Evolutionary conservation across 2,329 filamentous ascomycete species (phyloP).

Genomic region (Cladophialophora bantiana): DNA sequence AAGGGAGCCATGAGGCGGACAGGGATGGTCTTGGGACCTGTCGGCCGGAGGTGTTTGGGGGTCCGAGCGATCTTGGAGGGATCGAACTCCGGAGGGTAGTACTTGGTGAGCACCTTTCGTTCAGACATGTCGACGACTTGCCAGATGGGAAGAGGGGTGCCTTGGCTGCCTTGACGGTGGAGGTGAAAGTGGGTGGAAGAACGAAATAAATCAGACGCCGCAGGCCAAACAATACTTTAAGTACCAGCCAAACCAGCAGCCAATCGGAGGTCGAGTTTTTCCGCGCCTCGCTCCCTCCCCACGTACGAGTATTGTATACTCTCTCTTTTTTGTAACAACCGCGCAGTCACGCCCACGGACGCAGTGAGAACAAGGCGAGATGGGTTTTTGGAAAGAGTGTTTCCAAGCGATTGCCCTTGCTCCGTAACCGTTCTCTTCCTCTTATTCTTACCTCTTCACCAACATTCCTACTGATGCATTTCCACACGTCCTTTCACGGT

Average conservation of each 20-base stretch:
- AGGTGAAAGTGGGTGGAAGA: conserved; percentile 3
- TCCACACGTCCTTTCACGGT: background rate
- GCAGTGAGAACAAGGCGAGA: background rate
- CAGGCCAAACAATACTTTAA: background rate
- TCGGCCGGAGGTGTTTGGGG: conserved; percentile 62
- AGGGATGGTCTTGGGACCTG: conserved; percentile 80
- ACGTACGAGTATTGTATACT: background rate
- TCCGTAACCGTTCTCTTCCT: background rate
- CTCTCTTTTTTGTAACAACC: background rate
- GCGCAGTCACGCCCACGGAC: conserved; percentile 8
- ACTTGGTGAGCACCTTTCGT: conserved; percentile 76
- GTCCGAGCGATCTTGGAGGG: conserved; percentile 77
- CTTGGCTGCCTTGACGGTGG: background rate
- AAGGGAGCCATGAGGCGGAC: conserved; percentile 92
- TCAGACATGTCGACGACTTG: conserved; percentile 72
- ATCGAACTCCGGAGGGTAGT: conserved; percentile 80
- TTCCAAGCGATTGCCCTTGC: background rate
- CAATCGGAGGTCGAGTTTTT: conserved; percentile 13
- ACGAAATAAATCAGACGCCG: background rate
- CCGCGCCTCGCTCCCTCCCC: conserved; percentile 25
- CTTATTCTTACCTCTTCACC: background rate
- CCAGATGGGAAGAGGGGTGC: background rate
- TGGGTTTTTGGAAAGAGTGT: conserved; percentile 11
- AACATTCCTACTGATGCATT: conserved; percentile 8
- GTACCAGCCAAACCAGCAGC: conserved; percentile 6